Percentiles rank a stretch among this genome's conserved stretches.
Conservation (phyloP, 371 early-diverging fungal genomes). For the Nosema muscidifuracis region DNA sequence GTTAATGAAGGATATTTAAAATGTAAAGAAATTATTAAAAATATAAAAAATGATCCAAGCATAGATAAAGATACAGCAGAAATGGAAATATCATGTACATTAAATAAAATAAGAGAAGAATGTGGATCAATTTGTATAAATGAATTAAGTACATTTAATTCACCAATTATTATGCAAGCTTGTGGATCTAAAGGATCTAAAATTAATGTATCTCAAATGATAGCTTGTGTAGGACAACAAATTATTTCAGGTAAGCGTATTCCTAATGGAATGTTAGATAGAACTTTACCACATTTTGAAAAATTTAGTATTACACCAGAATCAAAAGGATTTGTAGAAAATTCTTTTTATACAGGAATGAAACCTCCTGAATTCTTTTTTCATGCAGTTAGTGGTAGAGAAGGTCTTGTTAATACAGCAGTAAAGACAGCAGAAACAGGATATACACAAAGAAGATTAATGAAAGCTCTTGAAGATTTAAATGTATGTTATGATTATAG, state of each 20-base stretch:
- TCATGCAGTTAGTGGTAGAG: constrained; percentile 97
- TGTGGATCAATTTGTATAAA: constrained; percentile 84
- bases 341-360: constrained; percentile 89
- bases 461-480: constrained; percentile 69
- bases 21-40: constrained; percentile 73
- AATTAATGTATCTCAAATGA: constrained; percentile 98
- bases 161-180: constrained; percentile 90
- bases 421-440: constrained; percentile 98
- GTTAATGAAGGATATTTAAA: constrained; percentile 72
- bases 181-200: constrained; percentile 94
- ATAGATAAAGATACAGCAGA: constrained; percentile 26
- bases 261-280: constrained; percentile 85
- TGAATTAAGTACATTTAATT: constrained; percentile 81
- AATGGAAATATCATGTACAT: constrained; percentile 72
- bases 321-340: constrained; percentile 91
- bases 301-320: constrained; percentile 77
- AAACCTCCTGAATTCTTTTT: constrained; percentile 91
- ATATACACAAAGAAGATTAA: constrained; percentile 93
- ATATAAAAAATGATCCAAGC: neutral
- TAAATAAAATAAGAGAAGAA: constrained; percentile 84
- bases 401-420: constrained; percentile 98
- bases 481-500: constrained; percentile 59
- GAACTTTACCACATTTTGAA: constrained; percentile 89
- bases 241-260: constrained; percentile 91
- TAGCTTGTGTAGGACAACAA: constrained; percentile 98